phyloP scores from a whole-genome alignment of 176 grass and related monocot species.

The Raddia guianensis region DNA sequence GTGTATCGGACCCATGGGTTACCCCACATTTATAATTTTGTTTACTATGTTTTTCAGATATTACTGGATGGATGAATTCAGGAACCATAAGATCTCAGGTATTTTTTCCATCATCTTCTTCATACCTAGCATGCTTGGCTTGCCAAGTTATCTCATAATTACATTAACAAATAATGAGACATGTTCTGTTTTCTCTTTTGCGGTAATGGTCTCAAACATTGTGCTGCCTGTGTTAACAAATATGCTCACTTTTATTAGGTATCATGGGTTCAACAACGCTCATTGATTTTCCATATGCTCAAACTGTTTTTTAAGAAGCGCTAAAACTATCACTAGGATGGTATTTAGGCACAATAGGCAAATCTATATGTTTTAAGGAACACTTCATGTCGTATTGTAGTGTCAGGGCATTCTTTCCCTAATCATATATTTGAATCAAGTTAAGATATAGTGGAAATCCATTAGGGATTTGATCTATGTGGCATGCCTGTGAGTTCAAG shows the following conservation, averaged over 20 bases:
- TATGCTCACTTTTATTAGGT: neutral
- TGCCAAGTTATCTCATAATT: constrained; percentile 22
- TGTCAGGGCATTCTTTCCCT: neutral
- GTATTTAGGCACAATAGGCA: neutral
- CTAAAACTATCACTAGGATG: constrained; percentile 17
- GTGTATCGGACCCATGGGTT: neutral
- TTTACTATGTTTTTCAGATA: constrained; percentile 64
- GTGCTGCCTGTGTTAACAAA: constrained; percentile 3
- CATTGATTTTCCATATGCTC: constrained; percentile 3
- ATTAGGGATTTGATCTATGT: neutral
- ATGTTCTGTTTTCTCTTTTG: constrained; percentile 17
- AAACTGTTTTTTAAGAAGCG: neutral
- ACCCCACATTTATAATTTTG: constrained; percentile 10
- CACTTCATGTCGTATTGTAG: constrained; percentile 5
- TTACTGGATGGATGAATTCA: constrained; percentile 69
- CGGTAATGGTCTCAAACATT: neutral
- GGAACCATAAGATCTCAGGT: constrained; percentile 76
- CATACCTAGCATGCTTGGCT: constrained; percentile 13
- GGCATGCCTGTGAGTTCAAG: neutral
- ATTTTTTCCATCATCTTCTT: constrained; percentile 39
- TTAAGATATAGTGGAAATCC: neutral
- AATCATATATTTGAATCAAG: no score
- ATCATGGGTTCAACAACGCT: neutral
- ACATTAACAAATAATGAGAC: neutral
- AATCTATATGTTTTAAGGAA: neutral